Base-by-base conservation (phyloP, 1,284 basidiomycete species). In the Fistulinella cinereoalba region DNA sequence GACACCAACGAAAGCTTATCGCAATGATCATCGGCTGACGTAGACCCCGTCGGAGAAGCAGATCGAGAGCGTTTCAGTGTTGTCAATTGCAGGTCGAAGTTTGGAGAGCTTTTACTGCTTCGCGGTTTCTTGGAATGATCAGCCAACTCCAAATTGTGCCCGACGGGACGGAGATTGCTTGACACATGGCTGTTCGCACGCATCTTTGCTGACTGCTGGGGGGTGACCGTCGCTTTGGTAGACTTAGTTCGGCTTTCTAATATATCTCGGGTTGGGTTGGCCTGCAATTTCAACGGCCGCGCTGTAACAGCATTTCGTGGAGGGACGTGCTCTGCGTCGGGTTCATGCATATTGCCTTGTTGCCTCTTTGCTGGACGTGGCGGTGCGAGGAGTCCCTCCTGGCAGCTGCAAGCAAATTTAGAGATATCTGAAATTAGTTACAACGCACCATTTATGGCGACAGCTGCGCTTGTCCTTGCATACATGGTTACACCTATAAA, bases 381-480 rank as follows among this genome's bases (percentile, higher is more conserved):
- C 21, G 80, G 82, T 44, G 77, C 80, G 11, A 62, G 53, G 13
- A 84, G 56, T 2, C 88, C 88, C 37, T 89, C 83, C 33, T 80
- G 78, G 56, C 88, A 90, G 58, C 88, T 91, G 52, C 12, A 51
- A 18, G 31, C 33, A 45, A 50, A 46, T 45, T 48, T 49, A 44
- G 47, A 12, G 19, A 27, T 23, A 37, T 8, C 21, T 16, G 5
- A 29, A 15, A 27, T n/a, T 13, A 27, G 23, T 44, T 25, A 37
- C 38, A 31, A 54, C 42, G 50, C 72, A 55, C 88, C 88, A 91
- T 27, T 82, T 60, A 69, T 91, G 88, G 22, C 82, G 76, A 59
- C 88, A 91, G 37, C 71, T 74, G 3, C 70, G 69, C 64, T 90
- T 91, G 57, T 88, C 80, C 59, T 84, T 88, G 71, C 88, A 91